Percentiles rank a stretch among this genome's conserved stretches.
These are phyloP conservation scores for Porogramme epimiltina DNA, from an alignment of 1,284 basidiomycete species.

Conservation along the genomic window DNA sequence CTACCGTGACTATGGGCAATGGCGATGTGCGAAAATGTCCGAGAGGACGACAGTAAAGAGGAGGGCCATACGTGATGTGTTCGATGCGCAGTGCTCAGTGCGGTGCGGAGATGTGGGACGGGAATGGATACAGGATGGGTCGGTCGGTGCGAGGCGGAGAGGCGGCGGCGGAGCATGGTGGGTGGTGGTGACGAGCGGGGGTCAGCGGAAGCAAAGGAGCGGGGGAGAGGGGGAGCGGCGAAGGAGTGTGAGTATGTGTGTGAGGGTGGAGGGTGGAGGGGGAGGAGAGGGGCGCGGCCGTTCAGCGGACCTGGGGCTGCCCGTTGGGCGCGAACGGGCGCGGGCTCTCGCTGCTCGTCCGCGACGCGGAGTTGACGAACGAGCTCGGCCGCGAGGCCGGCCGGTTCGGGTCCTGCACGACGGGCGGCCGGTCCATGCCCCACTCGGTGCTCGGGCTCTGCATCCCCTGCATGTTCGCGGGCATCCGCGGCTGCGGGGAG, in stretches of 20 bases:
- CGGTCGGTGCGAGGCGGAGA: neutral
- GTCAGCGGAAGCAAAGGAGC: too few species aligned
- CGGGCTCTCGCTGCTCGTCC: constrained; percentile 49
- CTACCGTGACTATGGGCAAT: constrained; percentile 14
- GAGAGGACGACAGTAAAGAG: constrained; percentile 10
- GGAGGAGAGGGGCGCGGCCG: constrained; percentile 42
- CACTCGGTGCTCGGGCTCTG: constrained; percentile 53
- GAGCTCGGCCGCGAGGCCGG: constrained; percentile 57
- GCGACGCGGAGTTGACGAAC: constrained; percentile 43
- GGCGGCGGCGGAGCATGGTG: too few species aligned
- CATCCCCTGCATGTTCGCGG: constrained; percentile 30
- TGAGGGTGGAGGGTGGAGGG: constrained; percentile 16
- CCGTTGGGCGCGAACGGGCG: constrained; percentile 43
- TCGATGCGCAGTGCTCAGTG: constrained; percentile 1
- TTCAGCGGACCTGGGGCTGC: constrained; percentile 51
- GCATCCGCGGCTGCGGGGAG: constrained; percentile 39
- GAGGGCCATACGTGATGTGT: constrained; percentile 4
- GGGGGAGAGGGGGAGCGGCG: too few species aligned
- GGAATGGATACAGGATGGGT: neutral
- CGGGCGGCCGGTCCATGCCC: constrained; percentile 46
- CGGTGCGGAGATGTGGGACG: neutral
- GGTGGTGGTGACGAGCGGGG: too few species aligned
- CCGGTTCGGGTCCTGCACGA: constrained; percentile 38
- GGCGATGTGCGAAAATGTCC: constrained; percentile 6
- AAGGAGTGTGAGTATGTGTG: too few species aligned